Base-by-base conservation (phyloP, 805 yeast species). In the Kuraishia hungarica region DNA sequence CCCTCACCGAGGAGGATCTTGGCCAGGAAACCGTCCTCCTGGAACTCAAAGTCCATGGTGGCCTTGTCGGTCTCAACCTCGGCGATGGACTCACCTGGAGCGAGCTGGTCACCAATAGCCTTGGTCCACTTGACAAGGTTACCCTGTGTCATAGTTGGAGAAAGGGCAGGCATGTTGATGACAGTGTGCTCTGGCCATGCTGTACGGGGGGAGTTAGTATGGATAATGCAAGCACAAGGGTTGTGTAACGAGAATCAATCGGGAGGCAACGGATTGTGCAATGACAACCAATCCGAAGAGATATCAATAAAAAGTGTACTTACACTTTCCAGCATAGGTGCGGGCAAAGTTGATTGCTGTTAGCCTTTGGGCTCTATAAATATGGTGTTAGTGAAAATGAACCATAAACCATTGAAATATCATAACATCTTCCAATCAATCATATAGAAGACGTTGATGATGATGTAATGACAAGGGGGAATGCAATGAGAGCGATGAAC, bases 91-190 rank as follows among this genome's bases (percentile, higher is more conserved):
- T 92, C 97, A 72, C 99, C 99, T 21, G 97, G 94, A 29, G 80
- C 66, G 61, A 94, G 82, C 71, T 82, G 74, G 70, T 94, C 99
- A 67, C 99, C 99, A 46, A 85, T 89, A 50, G 81, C 72, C 77
- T 92, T 94, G 69, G 84, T 80, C 99, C 99, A 94, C 57, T 82
- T 77, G 47, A 93, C 93, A 61, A 94, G 77, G 71, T 83, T 86
- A 69, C 99, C 99, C 68, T 89, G 93, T 58, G 97, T 88, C 99
- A 94, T 94, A 54, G 99, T 94, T 61, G 99, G 99, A n/a, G 98
- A 93, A 65, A 94, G 78, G 10, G 99, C 99, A 52, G 99, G 99
- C 99, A 94, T 94, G 70, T 86, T 86, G 64, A 94, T 90, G 67
- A 94, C 84, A 58, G 87, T 83, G 73, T 94, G 97, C 21, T 62